These are phyloP conservation scores for Cydonia oblonga DNA, from an alignment of 331 rosid genomes.

Conservation along the genomic window DNA sequence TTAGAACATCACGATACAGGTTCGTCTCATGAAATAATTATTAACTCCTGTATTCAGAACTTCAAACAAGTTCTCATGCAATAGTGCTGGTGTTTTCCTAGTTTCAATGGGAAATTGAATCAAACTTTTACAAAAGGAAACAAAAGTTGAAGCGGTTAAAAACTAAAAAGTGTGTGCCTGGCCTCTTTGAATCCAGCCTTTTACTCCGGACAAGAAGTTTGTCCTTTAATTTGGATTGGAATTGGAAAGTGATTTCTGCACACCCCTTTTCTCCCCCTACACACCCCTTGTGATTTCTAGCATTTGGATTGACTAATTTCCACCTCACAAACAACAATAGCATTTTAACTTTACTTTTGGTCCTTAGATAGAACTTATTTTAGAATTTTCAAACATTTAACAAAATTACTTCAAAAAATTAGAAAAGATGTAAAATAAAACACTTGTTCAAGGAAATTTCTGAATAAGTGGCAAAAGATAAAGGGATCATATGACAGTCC, in stretches of 20 bases:
- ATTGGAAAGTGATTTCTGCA: not conserved
- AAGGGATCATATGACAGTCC: not conserved
- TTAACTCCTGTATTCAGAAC: not conserved
- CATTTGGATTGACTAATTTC: no score
- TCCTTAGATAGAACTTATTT: not conserved
- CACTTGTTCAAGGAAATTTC: not conserved
- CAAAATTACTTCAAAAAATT: not conserved
- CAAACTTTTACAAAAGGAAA: not conserved
- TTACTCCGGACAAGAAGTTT: not conserved
- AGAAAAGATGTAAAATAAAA: no score
- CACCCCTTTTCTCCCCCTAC: no score
- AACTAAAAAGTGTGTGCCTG: not conserved
- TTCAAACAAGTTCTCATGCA: not conserved
- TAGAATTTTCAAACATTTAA: not conserved
- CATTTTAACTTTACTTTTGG: not conserved
- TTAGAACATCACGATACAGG: not conserved
- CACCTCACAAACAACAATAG: not conserved
- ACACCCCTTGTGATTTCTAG: no score
- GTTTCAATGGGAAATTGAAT: not conserved
- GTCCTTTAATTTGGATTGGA: not conserved
- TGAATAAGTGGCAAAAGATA: not conserved
- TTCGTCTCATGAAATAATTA: not conserved
- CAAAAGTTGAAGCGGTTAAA: not conserved
- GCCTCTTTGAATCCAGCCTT: not conserved
- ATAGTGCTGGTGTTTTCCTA: not conserved